A percentile compares a stretch with the other conserved stretches of the same genome.
Conservation (phyloP, 1,284 basidiomycete genomes). For the Mycosarcoma mackinlayi region DNA sequence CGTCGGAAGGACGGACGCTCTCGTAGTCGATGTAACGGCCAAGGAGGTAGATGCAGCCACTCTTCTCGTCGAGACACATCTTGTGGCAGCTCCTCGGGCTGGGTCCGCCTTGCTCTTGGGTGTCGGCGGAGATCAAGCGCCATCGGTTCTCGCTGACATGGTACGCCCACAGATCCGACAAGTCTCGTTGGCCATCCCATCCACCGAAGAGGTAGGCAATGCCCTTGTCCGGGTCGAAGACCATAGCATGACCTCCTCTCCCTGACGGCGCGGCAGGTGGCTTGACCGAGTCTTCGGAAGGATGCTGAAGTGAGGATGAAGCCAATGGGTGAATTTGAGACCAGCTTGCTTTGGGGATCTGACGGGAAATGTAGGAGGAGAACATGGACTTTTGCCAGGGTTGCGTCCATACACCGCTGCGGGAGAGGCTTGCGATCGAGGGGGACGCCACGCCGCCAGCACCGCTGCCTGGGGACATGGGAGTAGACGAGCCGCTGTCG, state of each 20-base stretch:
- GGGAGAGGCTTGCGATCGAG: conserved; percentile 29
- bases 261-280: conserved; percentile 46
- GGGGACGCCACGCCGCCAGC: conserved; percentile 18
- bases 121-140: conserved; percentile 75
- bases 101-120: conserved; percentile 75
- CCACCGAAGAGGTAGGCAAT: conserved; percentile 82
- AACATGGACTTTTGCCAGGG: conserved; percentile 55
- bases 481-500: conserved; percentile 29
- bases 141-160: conserved; percentile 76
- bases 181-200: conserved; percentile 76
- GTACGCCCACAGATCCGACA: conserved; percentile 85
- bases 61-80: conserved; percentile 80
- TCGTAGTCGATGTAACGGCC: conserved; percentile 64
- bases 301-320: conserved; percentile 2
- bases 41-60: conserved; percentile 78
- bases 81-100: conserved; percentile 81
- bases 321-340: conserved; percentile 38
- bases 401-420: conserved; percentile 37
- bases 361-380: conserved; percentile 50
- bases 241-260: conserved; percentile 84
- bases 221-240: conserved; percentile 76
- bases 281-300: neutral
- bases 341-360: conserved; percentile 53
- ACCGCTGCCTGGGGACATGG: conserved; percentile 33
- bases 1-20: conserved; percentile 16